These are phyloP conservation scores for Heliamphora pulchella DNA, from an alignment of 179 eudicot species.

Conservation along the genomic window DNA sequence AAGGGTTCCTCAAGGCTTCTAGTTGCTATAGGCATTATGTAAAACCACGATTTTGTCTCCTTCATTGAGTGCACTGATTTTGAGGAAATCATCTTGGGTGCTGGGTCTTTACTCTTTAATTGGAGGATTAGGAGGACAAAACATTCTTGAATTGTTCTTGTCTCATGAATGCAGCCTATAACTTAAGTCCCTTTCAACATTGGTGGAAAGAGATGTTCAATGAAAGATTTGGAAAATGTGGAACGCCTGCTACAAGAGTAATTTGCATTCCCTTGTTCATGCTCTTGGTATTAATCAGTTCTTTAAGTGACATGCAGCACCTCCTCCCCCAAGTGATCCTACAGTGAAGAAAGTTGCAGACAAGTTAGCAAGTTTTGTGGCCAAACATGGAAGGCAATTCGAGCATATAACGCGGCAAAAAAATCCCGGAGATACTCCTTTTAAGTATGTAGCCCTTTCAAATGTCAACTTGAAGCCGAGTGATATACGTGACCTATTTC, in stretches of 20 bases:
- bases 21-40: background rate
- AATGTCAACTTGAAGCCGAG: constrained; percentile 3
- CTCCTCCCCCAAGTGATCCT: constrained; percentile 84
- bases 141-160: constrained; percentile 56
- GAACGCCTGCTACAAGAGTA: constrained; percentile 90
- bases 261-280: constrained; percentile 84
- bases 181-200: constrained; percentile 48
- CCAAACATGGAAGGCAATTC: constrained; percentile 89
- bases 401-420: constrained; percentile 91
- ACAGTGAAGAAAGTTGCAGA: constrained; percentile 94
- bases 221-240: constrained; percentile 83
- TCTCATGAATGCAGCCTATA: constrained; percentile 87
- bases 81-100: constrained; percentile 17
- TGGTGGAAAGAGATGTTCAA: constrained; percentile 77
- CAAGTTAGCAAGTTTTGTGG: constrained; percentile 93
- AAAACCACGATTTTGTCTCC: background rate
- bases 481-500: background rate
- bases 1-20: background rate
- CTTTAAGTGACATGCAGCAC: constrained; percentile 99
- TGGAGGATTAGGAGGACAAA: constrained; percentile 41
- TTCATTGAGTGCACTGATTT: constrained; percentile 3
- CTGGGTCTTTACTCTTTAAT: constrained; percentile 18
- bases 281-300: constrained; percentile 93
- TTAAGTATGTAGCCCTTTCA: constrained; percentile 45
- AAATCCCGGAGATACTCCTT: constrained; percentile 97